phyloP scores from a whole-genome alignment of 345 rosid species.

The Eutrema heterophyllum region DNA sequence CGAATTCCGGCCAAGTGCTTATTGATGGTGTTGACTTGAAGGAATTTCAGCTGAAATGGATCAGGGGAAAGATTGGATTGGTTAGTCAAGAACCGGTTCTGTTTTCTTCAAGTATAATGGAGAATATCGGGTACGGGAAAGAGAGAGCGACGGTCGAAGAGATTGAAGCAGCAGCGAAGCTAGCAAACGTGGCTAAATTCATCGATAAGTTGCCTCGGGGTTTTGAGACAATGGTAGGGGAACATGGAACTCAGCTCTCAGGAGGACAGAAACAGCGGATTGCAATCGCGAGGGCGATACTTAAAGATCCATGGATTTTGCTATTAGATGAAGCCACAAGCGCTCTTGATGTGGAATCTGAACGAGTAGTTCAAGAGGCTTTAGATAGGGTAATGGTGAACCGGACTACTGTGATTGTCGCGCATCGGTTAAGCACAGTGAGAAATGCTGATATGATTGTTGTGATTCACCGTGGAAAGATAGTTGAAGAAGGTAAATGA shows the following conservation, averaged over 20 bases:
- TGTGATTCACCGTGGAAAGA: slow-evolving; percentile 64
- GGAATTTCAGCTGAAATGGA: slow-evolving; percentile 69
- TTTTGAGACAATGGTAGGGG: slow-evolving; percentile 74
- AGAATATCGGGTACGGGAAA: slow-evolving; percentile 63
- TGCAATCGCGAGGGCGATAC: slow-evolving; percentile 72
- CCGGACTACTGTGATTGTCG: slow-evolving; percentile 65
- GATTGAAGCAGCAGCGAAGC: slow-evolving; percentile 49
- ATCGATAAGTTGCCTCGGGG: slow-evolving; percentile 72
- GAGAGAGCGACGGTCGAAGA: slow-evolving; percentile 56
- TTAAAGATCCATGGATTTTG: slow-evolving; percentile 58
- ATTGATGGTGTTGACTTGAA: slow-evolving; percentile 56
- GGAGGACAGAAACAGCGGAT: slow-evolving; percentile 91
- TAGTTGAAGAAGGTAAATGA: slow-evolving; percentile 60
- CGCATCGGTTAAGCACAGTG: slow-evolving; percentile 70
- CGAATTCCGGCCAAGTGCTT: slow-evolving; percentile 52
- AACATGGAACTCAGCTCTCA: slow-evolving; percentile 76
- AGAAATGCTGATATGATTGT: slow-evolving; percentile 61
- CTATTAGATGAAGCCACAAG: slow-evolving; percentile 84
- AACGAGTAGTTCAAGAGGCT: slow-evolving; percentile 67
- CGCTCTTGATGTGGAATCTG: slow-evolving; percentile 79
- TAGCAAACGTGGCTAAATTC: slow-evolving; percentile 64
- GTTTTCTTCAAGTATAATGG: slow-evolving; percentile 56
- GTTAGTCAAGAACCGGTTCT: slow-evolving; percentile 74
- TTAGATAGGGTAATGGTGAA: slow-evolving; percentile 65
- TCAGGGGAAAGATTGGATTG: slow-evolving; percentile 56